Base-by-base conservation (phyloP, 1,284 basidiomycete genomes). In the Vanrija humicola region DNA sequence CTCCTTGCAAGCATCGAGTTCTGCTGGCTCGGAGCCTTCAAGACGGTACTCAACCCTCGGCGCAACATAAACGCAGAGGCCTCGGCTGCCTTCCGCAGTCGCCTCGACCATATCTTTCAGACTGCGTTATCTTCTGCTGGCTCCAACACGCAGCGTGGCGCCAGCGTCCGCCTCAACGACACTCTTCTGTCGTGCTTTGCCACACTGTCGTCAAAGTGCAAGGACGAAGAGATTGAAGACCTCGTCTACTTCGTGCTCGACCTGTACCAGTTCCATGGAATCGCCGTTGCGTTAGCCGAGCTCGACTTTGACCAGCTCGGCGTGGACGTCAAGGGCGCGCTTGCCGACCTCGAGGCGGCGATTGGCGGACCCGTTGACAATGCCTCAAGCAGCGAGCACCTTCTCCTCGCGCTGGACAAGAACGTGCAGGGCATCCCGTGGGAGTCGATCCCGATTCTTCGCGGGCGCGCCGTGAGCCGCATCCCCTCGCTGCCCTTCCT, bases 1-100 rank as follows among this genome's bases (percentile, higher is more conserved):
- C 78, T 99, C 9, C 76, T 97, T 26, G 84, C 85, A 59, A 89
- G 86, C 59, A 86, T 99, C 38, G 95, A 98, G 72, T 91, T 89
- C 66, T 91, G 88, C 66, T 98, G 96, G 96, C 80, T 99, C 3
- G 95, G 96, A 1, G 92, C 88, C 21, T 98, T 97, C 83, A 98
- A 98, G 89, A 87, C 88, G 0, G 86, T 91, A 61, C 76, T 90
- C 43, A 85, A 81, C 63, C 81, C 82, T 28, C 81, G 82, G 1
- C 75, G 76, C n/a, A 72, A 76, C 39, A 66, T 82, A 16, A 76
- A 81, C 5, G 46, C 77, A 1, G 80, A 82, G 5, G 73, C 80
- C 3, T 77, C 88, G 28, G 67, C 76, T 0, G 79, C 82, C 15
- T 81, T 96, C 60, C 80, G 86, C 15, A 61, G 67, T 2, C 83